Percentiles rank a stretch among this genome's conserved stretches.
Evolutionary conservation across 192 early-diverging fungal genomes (phyloP).

Genomic region (Linnemannia exigua): DNA sequence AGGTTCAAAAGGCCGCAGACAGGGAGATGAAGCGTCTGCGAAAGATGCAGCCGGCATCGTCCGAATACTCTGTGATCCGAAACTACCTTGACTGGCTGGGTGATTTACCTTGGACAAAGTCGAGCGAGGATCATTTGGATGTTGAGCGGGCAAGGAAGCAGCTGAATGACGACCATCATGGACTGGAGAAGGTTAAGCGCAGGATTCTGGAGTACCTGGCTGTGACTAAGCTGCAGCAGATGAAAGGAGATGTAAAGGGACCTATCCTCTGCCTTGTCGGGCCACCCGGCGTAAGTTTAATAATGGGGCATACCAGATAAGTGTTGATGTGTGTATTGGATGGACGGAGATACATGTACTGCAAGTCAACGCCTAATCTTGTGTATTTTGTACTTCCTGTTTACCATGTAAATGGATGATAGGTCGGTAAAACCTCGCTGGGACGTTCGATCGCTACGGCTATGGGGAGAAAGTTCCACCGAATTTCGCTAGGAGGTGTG

Average conservation of each 20-base stretch:
- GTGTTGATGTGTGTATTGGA: background rate
- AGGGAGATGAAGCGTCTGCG: conserved; percentile 77
- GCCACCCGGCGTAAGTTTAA: conserved; percentile 61
- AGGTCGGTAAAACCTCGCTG: conserved; percentile 85
- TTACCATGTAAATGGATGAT: conserved; percentile 22
- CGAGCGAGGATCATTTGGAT: conserved; percentile 71
- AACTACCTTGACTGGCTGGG: conserved; percentile 83
- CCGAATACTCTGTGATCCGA: conserved; percentile 81
- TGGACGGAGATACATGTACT: background rate
- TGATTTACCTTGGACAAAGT: conserved; percentile 80
- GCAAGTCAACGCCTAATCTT: too few species aligned
- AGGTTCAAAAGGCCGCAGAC: conserved; percentile 67
- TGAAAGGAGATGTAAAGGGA: conserved; percentile 75
- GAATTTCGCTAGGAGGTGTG: conserved; percentile 84
- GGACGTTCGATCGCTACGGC: conserved; percentile 84
- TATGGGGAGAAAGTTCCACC: conserved; percentile 80
- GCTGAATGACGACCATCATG: conserved; percentile 85
- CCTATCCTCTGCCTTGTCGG: conserved; percentile 83
- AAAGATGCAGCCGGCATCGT: conserved; percentile 74
- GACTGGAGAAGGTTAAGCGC: conserved; percentile 82
- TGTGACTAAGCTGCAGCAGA: conserved; percentile 73
- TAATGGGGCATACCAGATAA: too few species aligned
- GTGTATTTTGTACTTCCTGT: conserved; percentile 40
- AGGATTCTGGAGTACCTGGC: conserved; percentile 86
- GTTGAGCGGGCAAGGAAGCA: conserved; percentile 71